A percentile compares a stretch with the other conserved stretches of the same genome.
These are phyloP conservation scores for Niebla homalea DNA, from an alignment of 495 filamentous ascomycete genomes.

Conservation along the genomic window DNA sequence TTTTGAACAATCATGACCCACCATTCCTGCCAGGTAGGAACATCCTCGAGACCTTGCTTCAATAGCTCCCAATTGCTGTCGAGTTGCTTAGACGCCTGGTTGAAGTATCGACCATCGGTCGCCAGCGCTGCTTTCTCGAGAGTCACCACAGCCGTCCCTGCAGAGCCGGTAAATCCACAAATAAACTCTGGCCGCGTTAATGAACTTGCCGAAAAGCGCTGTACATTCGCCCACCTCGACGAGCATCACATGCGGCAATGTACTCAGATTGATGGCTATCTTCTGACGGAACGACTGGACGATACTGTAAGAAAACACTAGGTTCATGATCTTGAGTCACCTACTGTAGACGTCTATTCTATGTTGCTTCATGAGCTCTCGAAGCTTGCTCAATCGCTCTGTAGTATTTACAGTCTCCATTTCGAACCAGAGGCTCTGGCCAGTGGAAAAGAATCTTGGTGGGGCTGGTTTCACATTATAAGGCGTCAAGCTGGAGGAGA, in stretches of 20 bases:
- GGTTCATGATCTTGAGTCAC: slow-evolving; percentile 16
- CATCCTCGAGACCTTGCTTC: slow-evolving; percentile 85
- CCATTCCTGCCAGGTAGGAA: slow-evolving; percentile 98
- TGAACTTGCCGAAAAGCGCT: slow-evolving; percentile 4
- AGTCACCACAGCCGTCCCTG: slow-evolving; percentile 83
- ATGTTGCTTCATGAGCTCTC: slow-evolving; percentile 76
- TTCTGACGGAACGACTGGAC: slow-evolving; percentile 84
- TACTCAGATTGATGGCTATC: slow-evolving; percentile 98
- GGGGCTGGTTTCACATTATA: not conserved
- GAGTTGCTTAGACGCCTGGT: slow-evolving; percentile 86
- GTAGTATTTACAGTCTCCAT: slow-evolving; percentile 83
- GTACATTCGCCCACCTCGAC: slow-evolving; percentile 48
- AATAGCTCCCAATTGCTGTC: slow-evolving; percentile 85
- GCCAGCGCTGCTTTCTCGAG: slow-evolving; percentile 76
- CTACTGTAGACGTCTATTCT: slow-evolving; percentile 92
- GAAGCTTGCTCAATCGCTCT: slow-evolving; percentile 58
- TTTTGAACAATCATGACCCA: slow-evolving; percentile 18
- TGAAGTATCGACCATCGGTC: slow-evolving; percentile 97
- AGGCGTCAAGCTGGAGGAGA: not conserved
- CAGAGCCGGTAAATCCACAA: slow-evolving; percentile 89
- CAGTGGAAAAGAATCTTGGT: not conserved
- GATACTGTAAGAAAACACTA: slow-evolving; percentile 6
- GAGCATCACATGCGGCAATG: slow-evolving; percentile 84
- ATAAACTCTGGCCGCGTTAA: slow-evolving; percentile 51
- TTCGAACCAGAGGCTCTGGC: slow-evolving; percentile 25